A percentile compares a stretch with the other conserved stretches of the same genome.
phyloP scores from a whole-genome alignment of 352 stramenopile species.

The Phytophthora litchii region DNA sequence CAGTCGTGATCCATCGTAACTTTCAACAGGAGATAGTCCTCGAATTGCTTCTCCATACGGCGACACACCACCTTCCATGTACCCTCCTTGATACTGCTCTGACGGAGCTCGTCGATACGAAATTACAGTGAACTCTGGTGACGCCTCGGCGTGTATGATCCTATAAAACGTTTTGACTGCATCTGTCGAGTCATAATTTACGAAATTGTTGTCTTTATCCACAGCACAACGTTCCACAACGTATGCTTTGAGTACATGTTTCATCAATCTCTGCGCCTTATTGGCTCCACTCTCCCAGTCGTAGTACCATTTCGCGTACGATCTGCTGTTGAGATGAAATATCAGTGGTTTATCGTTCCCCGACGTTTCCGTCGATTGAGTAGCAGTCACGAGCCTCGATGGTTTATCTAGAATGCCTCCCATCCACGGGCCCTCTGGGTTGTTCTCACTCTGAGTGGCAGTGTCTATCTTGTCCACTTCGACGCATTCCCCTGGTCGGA shows the following conservation, averaged over 20 bases:
- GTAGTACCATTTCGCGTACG: conserved; percentile 61
- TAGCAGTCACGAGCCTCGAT: conserved; percentile 29
- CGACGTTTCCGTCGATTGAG: conserved; percentile 7
- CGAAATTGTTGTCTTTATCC: conserved; percentile 39
- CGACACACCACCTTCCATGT: background rate
- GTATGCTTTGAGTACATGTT: conserved; percentile 67
- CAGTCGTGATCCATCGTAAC: background rate
- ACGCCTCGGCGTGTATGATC: conserved; percentile 51
- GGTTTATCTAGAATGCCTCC: conserved; percentile 46
- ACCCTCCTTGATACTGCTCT: conserved; percentile 22
- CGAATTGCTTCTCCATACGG: background rate
- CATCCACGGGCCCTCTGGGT: conserved; percentile 64
- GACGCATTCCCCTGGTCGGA: conserved; percentile 48
- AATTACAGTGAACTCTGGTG: conserved; percentile 69
- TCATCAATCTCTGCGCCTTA: conserved; percentile 66
- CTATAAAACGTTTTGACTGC: conserved; percentile 29
- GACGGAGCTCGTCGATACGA: conserved; percentile 60
- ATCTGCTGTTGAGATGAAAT: conserved; percentile 59
- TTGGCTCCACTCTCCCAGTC: conserved; percentile 72
- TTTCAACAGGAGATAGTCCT: background rate
- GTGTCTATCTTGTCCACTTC: conserved; percentile 39
- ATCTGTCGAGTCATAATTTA: background rate
- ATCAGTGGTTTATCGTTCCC: conserved; percentile 31
- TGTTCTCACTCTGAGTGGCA: conserved; percentile 51
- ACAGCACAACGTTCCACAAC: conserved; percentile 47